phyloP scores from a whole-genome alignment of 495 filamentous ascomycete genomes.

The Penicilliopsis zonata region DNA sequence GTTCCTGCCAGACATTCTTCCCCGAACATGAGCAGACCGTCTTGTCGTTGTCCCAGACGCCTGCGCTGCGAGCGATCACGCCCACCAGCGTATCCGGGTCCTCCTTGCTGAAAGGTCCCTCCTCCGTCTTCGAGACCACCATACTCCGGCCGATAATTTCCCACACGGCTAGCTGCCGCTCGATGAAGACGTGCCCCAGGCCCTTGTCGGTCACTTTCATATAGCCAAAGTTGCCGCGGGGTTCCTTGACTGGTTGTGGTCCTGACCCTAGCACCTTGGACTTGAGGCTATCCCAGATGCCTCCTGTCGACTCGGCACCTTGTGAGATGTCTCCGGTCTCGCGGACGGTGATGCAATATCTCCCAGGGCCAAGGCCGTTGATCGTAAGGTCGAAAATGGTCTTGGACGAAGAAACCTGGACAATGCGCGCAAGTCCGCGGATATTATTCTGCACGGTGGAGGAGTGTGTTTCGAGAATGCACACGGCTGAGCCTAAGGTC shows the following conservation, averaged over 20 bases:
- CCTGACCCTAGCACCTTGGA: conserved; percentile 35
- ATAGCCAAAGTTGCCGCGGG: conserved; percentile 59
- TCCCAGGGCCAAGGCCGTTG: conserved; percentile 70
- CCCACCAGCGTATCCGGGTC: conserved; percentile 79
- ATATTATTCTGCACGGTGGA: conserved; percentile 45
- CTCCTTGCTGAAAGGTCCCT: conserved; percentile 44
- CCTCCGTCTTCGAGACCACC: conserved; percentile 51
- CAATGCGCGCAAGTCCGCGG: conserved; percentile 68
- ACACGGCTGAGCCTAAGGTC: conserved; percentile 70
- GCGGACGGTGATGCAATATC: conserved; percentile 71
- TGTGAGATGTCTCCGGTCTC: conserved; percentile 81
- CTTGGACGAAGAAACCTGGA: conserved; percentile 60
- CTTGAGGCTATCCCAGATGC: conserved; percentile 58
- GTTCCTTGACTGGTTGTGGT: conserved; percentile 22
- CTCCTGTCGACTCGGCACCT: conserved; percentile 69
- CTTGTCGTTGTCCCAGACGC: conserved; percentile 98
- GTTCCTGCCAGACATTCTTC: conserved; percentile 96
- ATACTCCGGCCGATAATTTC: conserved; percentile 89
- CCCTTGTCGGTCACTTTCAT: conserved; percentile 54
- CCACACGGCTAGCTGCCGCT: conserved; percentile 77
- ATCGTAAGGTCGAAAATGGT: conserved; percentile 84
- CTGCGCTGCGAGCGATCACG: conserved; percentile 87
- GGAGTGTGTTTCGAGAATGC: conserved; percentile 88
- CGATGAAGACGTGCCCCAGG: conserved; percentile 63
- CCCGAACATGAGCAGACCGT: conserved; percentile 91